These are phyloP conservation scores for Penicillium lagena DNA, from an alignment of 495 filamentous ascomycete genomes.

Conservation along the genomic window DNA sequence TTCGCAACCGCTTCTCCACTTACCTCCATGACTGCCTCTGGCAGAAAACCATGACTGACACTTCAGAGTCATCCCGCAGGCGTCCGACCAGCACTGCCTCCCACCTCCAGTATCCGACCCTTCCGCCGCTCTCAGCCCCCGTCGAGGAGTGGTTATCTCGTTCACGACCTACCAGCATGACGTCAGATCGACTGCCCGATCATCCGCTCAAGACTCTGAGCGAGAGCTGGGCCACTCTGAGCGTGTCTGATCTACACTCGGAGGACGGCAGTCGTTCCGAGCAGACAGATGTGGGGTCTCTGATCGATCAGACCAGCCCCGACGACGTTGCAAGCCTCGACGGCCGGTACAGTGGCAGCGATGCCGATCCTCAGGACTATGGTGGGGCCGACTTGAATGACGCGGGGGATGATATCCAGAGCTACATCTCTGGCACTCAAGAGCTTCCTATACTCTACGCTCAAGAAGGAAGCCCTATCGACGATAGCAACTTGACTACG, in stretches of 20 bases:
- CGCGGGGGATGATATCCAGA: slow-evolving; percentile 15
- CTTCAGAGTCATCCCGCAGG: slow-evolving; percentile 28
- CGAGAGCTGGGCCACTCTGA: slow-evolving; percentile 44
- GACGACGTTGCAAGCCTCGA: slow-evolving; percentile 46
- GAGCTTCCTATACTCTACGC: slow-evolving; percentile 37
- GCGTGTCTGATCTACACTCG: slow-evolving; percentile 37
- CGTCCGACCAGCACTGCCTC: slow-evolving; percentile 21
- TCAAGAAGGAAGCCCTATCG: slow-evolving; percentile 22
- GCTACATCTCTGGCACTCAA: slow-evolving; percentile 31
- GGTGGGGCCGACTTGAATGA: slow-evolving; percentile 24
- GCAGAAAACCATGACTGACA: slow-evolving; percentile 33
- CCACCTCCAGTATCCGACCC: slow-evolving; percentile 38
- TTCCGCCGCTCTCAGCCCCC: slow-evolving; percentile 38
- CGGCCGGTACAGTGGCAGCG: slow-evolving; percentile 33
- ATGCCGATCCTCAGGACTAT: slow-evolving; percentile 20
- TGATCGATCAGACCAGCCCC: slow-evolving; percentile 36
- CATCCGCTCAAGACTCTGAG: slow-evolving; percentile 27
- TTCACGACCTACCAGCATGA: slow-evolving; percentile 38
- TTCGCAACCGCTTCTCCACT: background rate
- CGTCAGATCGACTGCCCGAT: slow-evolving; percentile 22
- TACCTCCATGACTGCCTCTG: slow-evolving; percentile 15
- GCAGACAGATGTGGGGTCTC: slow-evolving; percentile 37
- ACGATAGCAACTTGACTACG: slow-evolving; percentile 40
- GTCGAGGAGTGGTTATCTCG: slow-evolving; percentile 44
- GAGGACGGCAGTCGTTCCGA: slow-evolving; percentile 42